Evolutionary conservation across 2,329 filamentous ascomycete species (phyloP).

Genomic region (Chaetomiaceae sp.): DNA sequence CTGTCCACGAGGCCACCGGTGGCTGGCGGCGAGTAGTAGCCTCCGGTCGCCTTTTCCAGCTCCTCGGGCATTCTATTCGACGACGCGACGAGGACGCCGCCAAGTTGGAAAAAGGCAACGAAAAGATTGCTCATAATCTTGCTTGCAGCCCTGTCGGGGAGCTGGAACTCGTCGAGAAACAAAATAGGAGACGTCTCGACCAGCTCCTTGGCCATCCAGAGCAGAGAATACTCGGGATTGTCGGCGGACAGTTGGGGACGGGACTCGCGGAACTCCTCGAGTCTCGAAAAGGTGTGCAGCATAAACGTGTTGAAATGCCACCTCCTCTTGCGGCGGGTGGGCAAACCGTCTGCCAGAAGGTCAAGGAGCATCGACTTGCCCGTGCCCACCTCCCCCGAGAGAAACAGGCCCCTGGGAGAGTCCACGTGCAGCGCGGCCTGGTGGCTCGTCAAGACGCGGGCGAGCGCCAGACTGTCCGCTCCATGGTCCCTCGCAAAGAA

Average conservation of each 20-base stretch:
- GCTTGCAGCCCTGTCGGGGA: slow-evolving; percentile 70
- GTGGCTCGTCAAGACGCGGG: slow-evolving; percentile 62
- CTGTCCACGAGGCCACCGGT: slow-evolving; percentile 47
- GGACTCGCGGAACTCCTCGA: slow-evolving; percentile 58
- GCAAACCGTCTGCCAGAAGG: slow-evolving; percentile 71
- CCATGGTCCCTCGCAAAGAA: slow-evolving; percentile 54
- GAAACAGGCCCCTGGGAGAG: slow-evolving; percentile 68
- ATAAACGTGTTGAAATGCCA: slow-evolving; percentile 89
- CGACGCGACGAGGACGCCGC: slow-evolving; percentile 73
- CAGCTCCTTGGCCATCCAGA: slow-evolving; percentile 71
- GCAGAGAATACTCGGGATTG: slow-evolving; percentile 57
- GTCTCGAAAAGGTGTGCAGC: slow-evolving; percentile 67
- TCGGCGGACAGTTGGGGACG: slow-evolving; percentile 22
- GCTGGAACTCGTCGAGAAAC: slow-evolving; percentile 79
- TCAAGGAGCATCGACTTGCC: slow-evolving; percentile 85
- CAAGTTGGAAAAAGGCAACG: slow-evolving; percentile 75
- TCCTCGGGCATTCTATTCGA: slow-evolving; percentile 83
- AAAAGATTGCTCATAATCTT: slow-evolving; percentile 78
- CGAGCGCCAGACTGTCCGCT: slow-evolving; percentile 59
- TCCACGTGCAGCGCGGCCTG: slow-evolving; percentile 67
- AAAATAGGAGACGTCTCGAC: slow-evolving; percentile 70
- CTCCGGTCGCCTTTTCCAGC: slow-evolving; percentile 67
- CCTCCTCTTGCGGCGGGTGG: slow-evolving; percentile 65
- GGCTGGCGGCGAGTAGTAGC: slow-evolving; percentile 58
- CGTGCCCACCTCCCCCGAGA: slow-evolving; percentile 77